Percentiles rank a stretch among this genome's conserved stretches.
phyloP scores from a whole-genome alignment of 768 basidiomycete species.

The Rubroboletus satanas region DNA sequence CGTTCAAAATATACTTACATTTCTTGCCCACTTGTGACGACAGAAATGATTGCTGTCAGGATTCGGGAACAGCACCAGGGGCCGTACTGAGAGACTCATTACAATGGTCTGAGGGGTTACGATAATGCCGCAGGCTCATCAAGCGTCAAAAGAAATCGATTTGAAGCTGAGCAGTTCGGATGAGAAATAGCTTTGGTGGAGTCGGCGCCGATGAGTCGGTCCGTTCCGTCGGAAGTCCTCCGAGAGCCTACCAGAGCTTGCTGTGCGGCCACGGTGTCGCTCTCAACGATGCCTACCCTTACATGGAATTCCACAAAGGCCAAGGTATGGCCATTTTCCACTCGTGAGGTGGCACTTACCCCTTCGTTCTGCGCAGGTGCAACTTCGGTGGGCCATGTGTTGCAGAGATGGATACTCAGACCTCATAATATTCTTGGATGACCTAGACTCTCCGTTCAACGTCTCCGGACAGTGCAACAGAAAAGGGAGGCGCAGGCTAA shows the following conservation, averaged over 20 bases:
- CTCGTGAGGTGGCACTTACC: constrained; percentile 5
- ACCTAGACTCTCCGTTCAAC: constrained; percentile 75
- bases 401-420: background rate
- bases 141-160: background rate
- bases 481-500: constrained; percentile 90
- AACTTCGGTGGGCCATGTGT: constrained; percentile 38
- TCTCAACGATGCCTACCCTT: constrained; percentile 25
- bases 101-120: background rate
- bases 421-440: constrained; percentile 4
- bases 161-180: background rate
- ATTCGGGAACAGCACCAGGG: background rate
- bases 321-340: constrained; percentile 37
- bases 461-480: constrained; percentile 80
- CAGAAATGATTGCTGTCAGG: background rate
- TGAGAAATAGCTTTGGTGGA: background rate
- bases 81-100: background rate
- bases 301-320: constrained; percentile 62
- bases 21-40: background rate
- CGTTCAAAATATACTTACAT: background rate
- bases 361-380: constrained; percentile 34
- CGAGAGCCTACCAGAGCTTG: background rate
- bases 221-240: constrained; percentile 5
- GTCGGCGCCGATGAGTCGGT: constrained; percentile 6
- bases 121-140: background rate
- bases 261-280: background rate